These are phyloP conservation scores for Penicillium coprophilum DNA, from an alignment of 495 filamentous ascomycete genomes.

Conservation along the genomic window DNA sequence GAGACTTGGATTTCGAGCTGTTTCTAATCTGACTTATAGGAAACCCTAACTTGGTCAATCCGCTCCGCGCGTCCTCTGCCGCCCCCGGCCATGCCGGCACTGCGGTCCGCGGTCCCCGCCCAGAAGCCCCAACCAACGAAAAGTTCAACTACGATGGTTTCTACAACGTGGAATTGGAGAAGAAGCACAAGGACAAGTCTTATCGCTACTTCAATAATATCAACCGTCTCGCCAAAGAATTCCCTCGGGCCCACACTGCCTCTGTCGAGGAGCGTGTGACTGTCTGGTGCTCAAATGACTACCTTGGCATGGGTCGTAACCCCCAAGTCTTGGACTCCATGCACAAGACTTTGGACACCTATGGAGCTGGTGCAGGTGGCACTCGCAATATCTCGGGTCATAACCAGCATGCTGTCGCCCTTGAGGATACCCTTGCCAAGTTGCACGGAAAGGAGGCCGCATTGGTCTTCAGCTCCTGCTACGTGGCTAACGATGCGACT, in stretches of 20 bases:
- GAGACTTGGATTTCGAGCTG: background rate
- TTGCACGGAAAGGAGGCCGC: slow-evolving; percentile 90
- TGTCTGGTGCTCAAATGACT: slow-evolving; percentile 99
- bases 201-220: slow-evolving; percentile 99
- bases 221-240: slow-evolving; percentile 95
- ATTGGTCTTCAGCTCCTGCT: slow-evolving; percentile 94
- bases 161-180: slow-evolving; percentile 84
- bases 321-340: slow-evolving; percentile 81
- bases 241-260: slow-evolving; percentile 90
- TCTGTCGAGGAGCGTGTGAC: slow-evolving; percentile 84
- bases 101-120: slow-evolving; percentile 38
- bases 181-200: slow-evolving; percentile 99
- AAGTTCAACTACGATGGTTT: slow-evolving; percentile 91
- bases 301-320: slow-evolving; percentile 96
- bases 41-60: slow-evolving; percentile 26
- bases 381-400: slow-evolving; percentile 98
- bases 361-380: slow-evolving; percentile 92
- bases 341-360: slow-evolving; percentile 92
- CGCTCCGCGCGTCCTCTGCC: slow-evolving; percentile 21
- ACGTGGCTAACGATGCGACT: slow-evolving; percentile 96
- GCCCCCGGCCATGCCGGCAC: slow-evolving; percentile 19
- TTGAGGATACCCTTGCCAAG: slow-evolving; percentile 83
- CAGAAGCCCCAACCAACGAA: slow-evolving; percentile 42
- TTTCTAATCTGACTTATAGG: slow-evolving; percentile 21
- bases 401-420: slow-evolving; percentile 85